Conservation (phyloP, 768 basidiomycete species). For the Pleurotus tuoliensis region DNA sequence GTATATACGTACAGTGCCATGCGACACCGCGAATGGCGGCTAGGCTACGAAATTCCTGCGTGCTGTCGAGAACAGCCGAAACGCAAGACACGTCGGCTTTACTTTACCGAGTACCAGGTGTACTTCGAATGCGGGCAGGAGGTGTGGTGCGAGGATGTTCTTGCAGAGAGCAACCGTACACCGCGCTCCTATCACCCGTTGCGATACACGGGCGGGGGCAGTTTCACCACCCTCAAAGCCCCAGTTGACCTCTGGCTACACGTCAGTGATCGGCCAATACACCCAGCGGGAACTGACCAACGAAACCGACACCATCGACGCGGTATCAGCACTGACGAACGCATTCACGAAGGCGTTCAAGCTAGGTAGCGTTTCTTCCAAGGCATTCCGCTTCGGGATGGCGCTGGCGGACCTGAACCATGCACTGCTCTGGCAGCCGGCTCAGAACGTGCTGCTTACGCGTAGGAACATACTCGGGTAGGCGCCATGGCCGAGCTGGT, state of each 20-base stretch:
- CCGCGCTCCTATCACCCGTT: neutral
- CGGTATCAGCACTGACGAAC: constrained; percentile 2
- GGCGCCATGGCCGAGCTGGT: neutral
- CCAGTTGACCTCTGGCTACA: neutral
- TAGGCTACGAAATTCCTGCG: no score
- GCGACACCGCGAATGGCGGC: no score
- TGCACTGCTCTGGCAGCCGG: neutral
- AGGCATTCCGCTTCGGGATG: constrained; percentile 1
- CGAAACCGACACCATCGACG: constrained; percentile 1
- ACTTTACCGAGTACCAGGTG: constrained; percentile 2
- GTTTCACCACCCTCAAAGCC: neutral
- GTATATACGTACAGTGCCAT: no score
- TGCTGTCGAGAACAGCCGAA: no score
- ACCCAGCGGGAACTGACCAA: neutral
- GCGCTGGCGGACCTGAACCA: constrained; percentile 1
- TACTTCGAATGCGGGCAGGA: neutral
- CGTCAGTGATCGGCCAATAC: neutral
- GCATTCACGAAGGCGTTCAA: constrained; percentile 3
- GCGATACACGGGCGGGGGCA: neutral
- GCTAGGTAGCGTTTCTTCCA: neutral
- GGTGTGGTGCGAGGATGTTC: neutral
- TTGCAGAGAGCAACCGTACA: neutral
- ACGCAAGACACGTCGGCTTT: no score
- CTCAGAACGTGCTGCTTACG: neutral
- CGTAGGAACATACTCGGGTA: neutral